Evolutionary conservation across 352 stramenopile species (phyloP), one percentile per base, ranked within the genome.

Genomic region (Pythium monospermum): DNA sequence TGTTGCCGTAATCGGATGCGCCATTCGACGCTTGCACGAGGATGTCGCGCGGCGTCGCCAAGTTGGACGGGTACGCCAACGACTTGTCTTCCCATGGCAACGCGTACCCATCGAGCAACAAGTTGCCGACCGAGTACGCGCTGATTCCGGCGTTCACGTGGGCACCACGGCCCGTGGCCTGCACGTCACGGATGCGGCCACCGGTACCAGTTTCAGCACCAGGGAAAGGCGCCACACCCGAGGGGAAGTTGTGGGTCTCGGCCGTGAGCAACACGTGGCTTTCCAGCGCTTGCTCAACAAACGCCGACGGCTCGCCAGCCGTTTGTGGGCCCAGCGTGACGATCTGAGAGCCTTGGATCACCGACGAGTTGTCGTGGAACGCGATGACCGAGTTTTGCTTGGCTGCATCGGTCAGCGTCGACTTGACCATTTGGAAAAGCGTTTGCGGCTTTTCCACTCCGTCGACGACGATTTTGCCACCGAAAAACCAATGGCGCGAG

Each of bases 211-310:
- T 99, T 73, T 98, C 93, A 11, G 91, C 91, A 44, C 93, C 93
- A 21, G 95, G 87, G 66, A 98, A 98, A n/a, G 95, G 95, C 21
- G 95, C 93, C 0, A 98, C 91, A 49, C 89, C 94, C 0, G 81
- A 97, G 15, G 97, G 97, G 61, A 99, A 99, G 75, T 99, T 99
- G 79, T 99, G 97, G 13, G 97, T 99, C 74, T 99, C 97, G 15
- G 96, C 96, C 19, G 97, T 99, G 18, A 99, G 74, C 46, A 99
- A 90, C 26, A 97, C 82, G 71, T 99, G 96, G 56, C 97, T 89
- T 26, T 88, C 86, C 12, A 93, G 67, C 3, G 71, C 76, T 52
- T 76, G 70, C 44, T 88, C 68, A 13, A 78, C 71, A 28, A 94
- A 73, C 1, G 59, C 30, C 15, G 73, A 95, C 2, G 93, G 86